phyloP scores from a whole-genome alignment of 176 grass and related monocot species.

The Zoysia japonica region DNA sequence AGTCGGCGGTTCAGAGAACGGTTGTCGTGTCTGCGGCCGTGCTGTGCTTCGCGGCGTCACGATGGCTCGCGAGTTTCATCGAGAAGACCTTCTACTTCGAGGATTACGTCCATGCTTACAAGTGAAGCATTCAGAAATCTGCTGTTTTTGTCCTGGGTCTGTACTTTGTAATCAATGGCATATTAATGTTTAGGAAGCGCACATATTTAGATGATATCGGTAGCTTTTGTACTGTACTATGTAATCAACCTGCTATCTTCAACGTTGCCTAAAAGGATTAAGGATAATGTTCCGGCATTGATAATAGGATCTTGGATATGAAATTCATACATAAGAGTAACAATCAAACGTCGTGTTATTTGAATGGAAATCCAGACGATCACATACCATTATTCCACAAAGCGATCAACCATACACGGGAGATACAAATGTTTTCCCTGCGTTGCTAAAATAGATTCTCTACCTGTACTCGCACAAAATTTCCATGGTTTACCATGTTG shows the following conservation, averaged over 20 bases:
- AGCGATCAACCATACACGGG: neutral
- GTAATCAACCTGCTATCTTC: neutral
- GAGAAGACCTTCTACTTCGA: constrained; percentile 91
- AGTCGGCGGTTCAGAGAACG: constrained; percentile 35
- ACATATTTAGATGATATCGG: neutral
- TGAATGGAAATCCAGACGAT: neutral
- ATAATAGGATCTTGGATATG: neutral
- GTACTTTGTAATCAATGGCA: neutral
- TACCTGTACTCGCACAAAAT: neutral
- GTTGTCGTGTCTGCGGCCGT: constrained; percentile 41
- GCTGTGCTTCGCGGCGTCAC: constrained; percentile 65
- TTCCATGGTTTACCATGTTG: constrained; percentile 13
- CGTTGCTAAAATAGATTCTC: neutral
- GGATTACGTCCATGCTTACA: constrained; percentile 84
- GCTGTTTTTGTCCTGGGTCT: neutral
- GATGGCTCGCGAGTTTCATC: constrained; percentile 70
- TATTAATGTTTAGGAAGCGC: constrained; percentile 21
- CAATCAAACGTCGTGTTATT: neutral
- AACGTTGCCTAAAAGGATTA: neutral
- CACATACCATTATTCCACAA: neutral
- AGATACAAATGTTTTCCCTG: neutral
- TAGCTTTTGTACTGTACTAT: constrained; percentile 12
- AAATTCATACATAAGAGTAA: neutral
- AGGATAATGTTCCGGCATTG: neutral
- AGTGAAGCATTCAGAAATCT: constrained; percentile 27